Evolutionary conservation across 805 yeast genomes (phyloP), one percentile per base, ranked within the genome.

Genomic region (Hanseniaspora mollemarum): DNA sequence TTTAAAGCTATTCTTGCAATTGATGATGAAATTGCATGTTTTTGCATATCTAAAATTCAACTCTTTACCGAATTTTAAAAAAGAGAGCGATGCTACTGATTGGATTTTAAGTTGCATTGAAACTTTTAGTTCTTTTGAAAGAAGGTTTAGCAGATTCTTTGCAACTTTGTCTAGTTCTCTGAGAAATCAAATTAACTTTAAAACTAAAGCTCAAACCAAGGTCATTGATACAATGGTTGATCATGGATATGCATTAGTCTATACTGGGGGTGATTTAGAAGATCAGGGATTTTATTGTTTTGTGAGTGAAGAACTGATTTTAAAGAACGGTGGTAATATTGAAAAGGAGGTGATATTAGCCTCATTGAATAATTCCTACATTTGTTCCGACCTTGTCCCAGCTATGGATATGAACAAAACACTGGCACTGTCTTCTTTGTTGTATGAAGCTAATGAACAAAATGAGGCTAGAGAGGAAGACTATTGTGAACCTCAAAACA

Each of bases 71-170:
- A 33, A 65, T 37, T 58, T 73, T 53, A 66, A 70, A 57, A 57
- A 56, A 12, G 60, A 63, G 13, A 56, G 61, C 18, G 77, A 62
- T 15, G 65, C 78, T 55, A 73, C 73, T 21, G 71, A 87, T 46
- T 87, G 87, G 88, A 73, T 78, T 55, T 70, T 77, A 15, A 73
- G 79, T 2, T 72, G 82, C 1, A 73, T 81, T 52, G 92, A 83
- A 56, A 81, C 78, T 53, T 75, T 80, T 58, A 87, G 87, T 26
- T 78, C 80, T 43, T 65, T 86, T 53, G 83, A 92, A 59, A 78
- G 97, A 59, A 86, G 86, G 60, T 72, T 90, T 41, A 75, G 83
- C 35, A 78, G 96, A 58, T 86, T 92, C 58, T 77, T 83, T 33
- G 74, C 78, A 33, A 75, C 76, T 25, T 85, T 86, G 57, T 83